These are phyloP conservation scores for Camelina laxa DNA, from an alignment of 345 rosid genomes.

Conservation along the genomic window DNA sequence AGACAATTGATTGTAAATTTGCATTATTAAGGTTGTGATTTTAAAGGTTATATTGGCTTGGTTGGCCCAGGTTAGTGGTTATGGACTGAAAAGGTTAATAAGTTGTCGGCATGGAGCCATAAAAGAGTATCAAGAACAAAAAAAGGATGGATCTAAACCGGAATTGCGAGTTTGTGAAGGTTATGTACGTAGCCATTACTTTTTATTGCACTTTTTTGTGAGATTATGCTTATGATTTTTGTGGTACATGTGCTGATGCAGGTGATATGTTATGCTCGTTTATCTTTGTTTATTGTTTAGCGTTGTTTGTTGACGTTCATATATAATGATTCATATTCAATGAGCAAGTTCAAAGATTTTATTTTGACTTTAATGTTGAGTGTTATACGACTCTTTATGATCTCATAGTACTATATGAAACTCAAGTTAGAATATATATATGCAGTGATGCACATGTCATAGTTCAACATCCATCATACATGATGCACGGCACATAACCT, in stretches of 20 bases:
- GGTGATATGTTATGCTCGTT: not conserved
- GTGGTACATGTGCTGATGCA: not conserved
- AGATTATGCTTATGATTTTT: not conserved
- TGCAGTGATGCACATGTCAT: not conserved
- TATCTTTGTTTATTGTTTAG: not conserved
- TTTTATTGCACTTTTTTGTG: not conserved
- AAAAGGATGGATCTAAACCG: too few relatives aligned
- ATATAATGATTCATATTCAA: not conserved
- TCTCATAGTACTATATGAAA: not conserved
- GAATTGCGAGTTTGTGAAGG: not conserved
- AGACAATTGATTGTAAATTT: not conserved
- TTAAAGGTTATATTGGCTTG: not conserved
- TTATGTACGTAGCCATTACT: not conserved
- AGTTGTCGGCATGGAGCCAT: not conserved
- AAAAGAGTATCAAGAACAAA: too few relatives aligned
- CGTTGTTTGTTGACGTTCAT: not conserved
- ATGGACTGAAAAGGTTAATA: not conserved
- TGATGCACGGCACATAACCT: not conserved
- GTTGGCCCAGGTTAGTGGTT: not conserved
- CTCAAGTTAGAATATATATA: not conserved
- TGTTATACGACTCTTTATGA: not conserved
- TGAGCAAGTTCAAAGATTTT: not conserved
- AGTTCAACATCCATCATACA: not conserved
- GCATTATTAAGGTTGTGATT: not conserved
- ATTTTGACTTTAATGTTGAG: too few relatives aligned